Base-by-base conservation (phyloP, 371 early-diverging fungal species). In the Apophysomyces sp. region DNA sequence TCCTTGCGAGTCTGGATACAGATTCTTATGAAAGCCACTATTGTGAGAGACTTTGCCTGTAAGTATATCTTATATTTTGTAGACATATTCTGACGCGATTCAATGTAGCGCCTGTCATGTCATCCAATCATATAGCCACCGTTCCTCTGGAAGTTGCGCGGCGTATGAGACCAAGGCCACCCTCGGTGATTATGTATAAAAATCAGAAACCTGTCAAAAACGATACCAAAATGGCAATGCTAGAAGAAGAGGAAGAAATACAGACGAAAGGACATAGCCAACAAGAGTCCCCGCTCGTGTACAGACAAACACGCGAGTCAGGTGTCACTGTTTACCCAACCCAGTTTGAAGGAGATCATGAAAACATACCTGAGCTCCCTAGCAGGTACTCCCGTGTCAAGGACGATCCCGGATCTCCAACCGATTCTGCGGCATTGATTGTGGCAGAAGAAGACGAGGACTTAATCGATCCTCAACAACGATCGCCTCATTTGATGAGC, bases 21-120 rank as follows among this genome's bases (percentile, higher is more conserved):
- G 39, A 77, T 78, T 7, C 51, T 89, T 54, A 87, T 87, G 78
- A 89, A 89, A 62, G 81, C 87, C 11, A 86, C 89, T 0, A 89
- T 89, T 53, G 75, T 80, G 13, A 75, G 86, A 2, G 85, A 87
- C 62, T 65, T 74, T 32, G 66, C 29, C 31, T 68, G 70, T 74
- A 69, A 51, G 49, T 59, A 15, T 31, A n/a, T 16, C 18, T 6
- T 58, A n/a, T 24, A 21, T 53, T n/a, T 31, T 6, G 34, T 31
- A 41, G 30, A 49, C 18, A 27, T 3, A 9, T 41, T 8, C 34
- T 34, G 34, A 34, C 13, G 13, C n/a, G 9, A 51, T 15, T 24
- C 18, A n/a, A 12, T 54, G 16, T 54, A 40, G 83, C 82, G 1
- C 89, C 89, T 32, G 89, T 89, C 21, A 73, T 89, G 51, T 85